Conservation (phyloP, 2,329 filamentous ascomycete genomes). For the Immersiporthe knoxdaviesiana region DNA sequence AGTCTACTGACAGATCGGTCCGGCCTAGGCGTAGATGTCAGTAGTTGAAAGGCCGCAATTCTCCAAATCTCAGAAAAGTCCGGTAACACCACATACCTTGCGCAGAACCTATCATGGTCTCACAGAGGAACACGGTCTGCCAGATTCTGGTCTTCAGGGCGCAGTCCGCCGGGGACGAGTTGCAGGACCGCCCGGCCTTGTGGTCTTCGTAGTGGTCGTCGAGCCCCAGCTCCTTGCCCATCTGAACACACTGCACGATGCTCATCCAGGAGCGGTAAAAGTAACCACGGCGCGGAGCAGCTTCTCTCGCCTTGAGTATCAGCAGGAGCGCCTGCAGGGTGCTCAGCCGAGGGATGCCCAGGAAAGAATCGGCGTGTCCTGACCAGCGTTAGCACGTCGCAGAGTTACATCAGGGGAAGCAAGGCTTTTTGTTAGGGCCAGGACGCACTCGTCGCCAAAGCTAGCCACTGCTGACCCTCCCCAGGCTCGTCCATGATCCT, state of each 20-base stretch:
- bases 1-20: conserved; percentile 74
- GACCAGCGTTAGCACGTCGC: conserved; percentile 35
- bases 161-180: conserved; percentile 72
- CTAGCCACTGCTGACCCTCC: conserved; percentile 90
- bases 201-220: conserved; percentile 86
- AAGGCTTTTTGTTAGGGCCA: background rate
- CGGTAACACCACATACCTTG: conserved; percentile 81
- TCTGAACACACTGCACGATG: conserved; percentile 86
- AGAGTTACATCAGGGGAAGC: background rate
- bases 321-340: conserved; percentile 90
- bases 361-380: conserved; percentile 92
- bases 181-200: conserved; percentile 71
- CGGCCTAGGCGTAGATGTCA: conserved; percentile 59
- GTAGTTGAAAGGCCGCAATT: conserved; percentile 10
- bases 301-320: conserved; percentile 86
- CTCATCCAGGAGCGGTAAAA: conserved; percentile 98
- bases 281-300: conserved; percentile 90
- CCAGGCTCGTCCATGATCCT: conserved; percentile 81
- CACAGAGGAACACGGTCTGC: conserved; percentile 84
- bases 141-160: conserved; percentile 84
- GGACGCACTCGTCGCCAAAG: conserved; percentile 75
- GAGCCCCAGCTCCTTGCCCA: conserved; percentile 89
- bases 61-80: too few relatives aligned
- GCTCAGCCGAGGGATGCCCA: conserved; percentile 87
- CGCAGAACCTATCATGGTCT: conserved; percentile 90